Evolutionary conservation across 495 filamentous ascomycete species (phyloP).

Genomic region (Penicillium atrosanguineum): DNA sequence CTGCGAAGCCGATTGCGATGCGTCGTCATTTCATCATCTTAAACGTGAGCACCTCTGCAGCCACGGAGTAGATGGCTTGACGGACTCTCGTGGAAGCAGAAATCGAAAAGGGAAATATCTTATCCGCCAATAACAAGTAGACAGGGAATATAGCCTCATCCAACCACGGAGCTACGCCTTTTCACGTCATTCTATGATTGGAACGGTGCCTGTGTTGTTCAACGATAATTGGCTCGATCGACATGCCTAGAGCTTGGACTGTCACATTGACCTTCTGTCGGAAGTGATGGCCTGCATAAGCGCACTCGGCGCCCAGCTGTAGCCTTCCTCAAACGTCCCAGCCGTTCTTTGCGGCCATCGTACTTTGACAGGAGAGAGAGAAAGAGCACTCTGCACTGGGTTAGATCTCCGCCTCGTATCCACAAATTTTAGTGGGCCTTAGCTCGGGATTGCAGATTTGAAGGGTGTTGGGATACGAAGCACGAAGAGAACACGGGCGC

Average conservation of each 20-base stretch:
- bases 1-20: not conserved
- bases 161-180: not conserved
- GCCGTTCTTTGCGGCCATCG: not conserved
- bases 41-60: not conserved
- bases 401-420: conserved; percentile 5
- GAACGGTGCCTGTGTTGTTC: not conserved
- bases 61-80: not conserved
- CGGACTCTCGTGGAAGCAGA: conserved; percentile 4
- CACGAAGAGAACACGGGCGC: not conserved
- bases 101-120: conserved; percentile 8
- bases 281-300: conserved; percentile 23
- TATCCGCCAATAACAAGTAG: conserved; percentile 14
- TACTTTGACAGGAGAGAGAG: not conserved
- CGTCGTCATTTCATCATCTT: not conserved
- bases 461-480: not conserved
- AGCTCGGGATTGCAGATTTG: conserved; percentile 2
- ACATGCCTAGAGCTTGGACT: conserved; percentile 9
- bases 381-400: not conserved
- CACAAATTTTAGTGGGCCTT: conserved; percentile 3
- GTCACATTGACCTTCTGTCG: conserved; percentile 11
- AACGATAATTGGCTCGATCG: conserved; percentile 13
- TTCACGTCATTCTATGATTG: conserved; percentile 2
- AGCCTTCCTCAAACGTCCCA: conserved; percentile 5
- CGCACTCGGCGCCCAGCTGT: conserved; percentile 11
- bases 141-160: not conserved